Percentiles rank a stretch among this genome's conserved stretches.
Evolutionary conservation across 345 rosid genomes (phyloP).

Genomic region (Camelina hispida): DNA sequence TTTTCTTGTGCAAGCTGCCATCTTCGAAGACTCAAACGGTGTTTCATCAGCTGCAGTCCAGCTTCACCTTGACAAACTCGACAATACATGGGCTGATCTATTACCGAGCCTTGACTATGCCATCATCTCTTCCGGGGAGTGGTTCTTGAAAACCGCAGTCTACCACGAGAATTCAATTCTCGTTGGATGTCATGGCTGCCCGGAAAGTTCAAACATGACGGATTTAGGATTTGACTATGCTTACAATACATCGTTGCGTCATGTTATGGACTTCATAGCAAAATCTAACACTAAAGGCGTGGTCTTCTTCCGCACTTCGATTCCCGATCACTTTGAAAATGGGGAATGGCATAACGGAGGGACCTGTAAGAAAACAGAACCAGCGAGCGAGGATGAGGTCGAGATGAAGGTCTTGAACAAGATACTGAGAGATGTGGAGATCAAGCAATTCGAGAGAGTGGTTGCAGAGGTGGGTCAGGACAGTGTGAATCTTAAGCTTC

Average conservation of each 20-base stretch:
- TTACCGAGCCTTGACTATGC: constrained; percentile 65
- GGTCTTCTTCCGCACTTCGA: constrained; percentile 75
- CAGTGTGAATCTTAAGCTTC: constrained; percentile 65
- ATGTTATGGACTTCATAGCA: constrained; percentile 66
- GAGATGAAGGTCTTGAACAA: constrained; percentile 60
- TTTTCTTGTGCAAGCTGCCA: constrained; percentile 86
- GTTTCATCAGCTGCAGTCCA: constrained; percentile 79
- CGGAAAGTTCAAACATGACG: constrained; percentile 60
- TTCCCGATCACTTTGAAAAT: constrained; percentile 90
- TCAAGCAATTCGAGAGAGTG: constrained; percentile 65
- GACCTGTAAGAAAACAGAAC: constrained; percentile 57
- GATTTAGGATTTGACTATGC: constrained; percentile 82
- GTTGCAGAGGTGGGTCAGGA: constrained; percentile 53
- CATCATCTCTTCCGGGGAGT: constrained; percentile 91
- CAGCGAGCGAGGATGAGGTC: constrained; percentile 68
- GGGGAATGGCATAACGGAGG: constrained; percentile 97
- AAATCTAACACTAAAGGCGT: constrained; percentile 61
- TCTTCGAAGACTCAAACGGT: constrained; percentile 82
- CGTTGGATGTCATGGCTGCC: constrained; percentile 86
- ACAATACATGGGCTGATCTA: constrained; percentile 66
- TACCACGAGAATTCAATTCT: constrained; percentile 69
- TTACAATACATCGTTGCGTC: constrained; percentile 64
- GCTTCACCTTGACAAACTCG: constrained; percentile 84
- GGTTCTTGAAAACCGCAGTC: constrained; percentile 88
- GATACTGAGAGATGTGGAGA: constrained; percentile 68